Evolutionary conservation across 345 rosid species (phyloP).

Genomic region (Pistacia atlantica): DNA sequence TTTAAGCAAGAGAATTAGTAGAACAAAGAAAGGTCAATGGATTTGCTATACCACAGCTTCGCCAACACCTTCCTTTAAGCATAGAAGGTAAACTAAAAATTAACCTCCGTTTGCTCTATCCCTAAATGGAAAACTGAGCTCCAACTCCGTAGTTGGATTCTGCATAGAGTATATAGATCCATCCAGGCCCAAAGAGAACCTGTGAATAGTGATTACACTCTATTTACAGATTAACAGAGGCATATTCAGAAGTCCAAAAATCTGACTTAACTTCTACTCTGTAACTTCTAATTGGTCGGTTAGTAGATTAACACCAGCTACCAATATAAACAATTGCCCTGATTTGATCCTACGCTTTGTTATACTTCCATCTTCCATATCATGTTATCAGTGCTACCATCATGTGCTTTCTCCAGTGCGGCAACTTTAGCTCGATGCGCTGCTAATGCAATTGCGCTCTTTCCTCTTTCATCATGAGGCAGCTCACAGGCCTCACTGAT

Average conservation of each 20-base stretch:
- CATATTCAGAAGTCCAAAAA: constrained; percentile 37
- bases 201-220: constrained; percentile 53
- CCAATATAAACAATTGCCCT: constrained; percentile 50
- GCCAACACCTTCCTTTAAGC: constrained; percentile 29
- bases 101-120: constrained; percentile 64
- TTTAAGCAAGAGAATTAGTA: constrained; percentile 26
- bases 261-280: constrained; percentile 33
- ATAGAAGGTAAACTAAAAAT: constrained; percentile 49
- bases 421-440: constrained; percentile 72
- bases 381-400: constrained; percentile 33
- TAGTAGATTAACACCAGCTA: constrained; percentile 40
- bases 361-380: constrained; percentile 52
- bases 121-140: constrained; percentile 65
- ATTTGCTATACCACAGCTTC: constrained; percentile 32
- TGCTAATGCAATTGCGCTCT: constrained; percentile 43
- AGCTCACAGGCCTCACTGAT: constrained; percentile 64
- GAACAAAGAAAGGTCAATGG: constrained; percentile 25
- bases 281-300: constrained; percentile 39
- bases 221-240: constrained; percentile 71
- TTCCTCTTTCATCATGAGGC: constrained; percentile 66
- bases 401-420: constrained; percentile 58
- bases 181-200: constrained; percentile 36
- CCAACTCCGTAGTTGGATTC: constrained; percentile 59
- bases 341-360: constrained; percentile 30
- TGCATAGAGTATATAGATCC: constrained; percentile 47